Percentiles rank a stretch among this genome's conserved stretches.
Conservation (phyloP, 352 stramenopile species). For the Phytophthora podocarpi region DNA sequence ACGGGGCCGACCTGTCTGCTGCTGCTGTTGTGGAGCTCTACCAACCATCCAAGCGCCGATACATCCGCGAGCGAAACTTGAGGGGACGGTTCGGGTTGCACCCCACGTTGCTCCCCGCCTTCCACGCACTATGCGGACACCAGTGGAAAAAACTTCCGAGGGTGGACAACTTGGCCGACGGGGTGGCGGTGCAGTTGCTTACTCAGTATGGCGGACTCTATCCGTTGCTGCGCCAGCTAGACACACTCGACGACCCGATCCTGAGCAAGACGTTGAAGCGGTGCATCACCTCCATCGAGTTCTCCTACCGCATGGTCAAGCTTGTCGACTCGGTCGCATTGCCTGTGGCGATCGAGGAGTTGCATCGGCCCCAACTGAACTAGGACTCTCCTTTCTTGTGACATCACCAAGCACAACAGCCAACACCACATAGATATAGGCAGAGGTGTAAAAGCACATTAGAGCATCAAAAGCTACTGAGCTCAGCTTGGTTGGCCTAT, state of each 20-base stretch:
- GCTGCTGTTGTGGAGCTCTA: constrained; percentile 63
- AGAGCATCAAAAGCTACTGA: constrained; percentile 31
- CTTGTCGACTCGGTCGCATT: constrained; percentile 56
- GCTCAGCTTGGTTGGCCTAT: constrained; percentile 20
- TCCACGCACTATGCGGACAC: constrained; percentile 68
- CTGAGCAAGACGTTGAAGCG: constrained; percentile 73
- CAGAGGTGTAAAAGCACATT: constrained; percentile 30
- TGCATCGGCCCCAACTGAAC: constrained; percentile 45
- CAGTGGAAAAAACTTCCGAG: constrained; percentile 70
- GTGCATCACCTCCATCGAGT: constrained; percentile 75
- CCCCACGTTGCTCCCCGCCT: constrained; percentile 60
- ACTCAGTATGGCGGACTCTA: constrained; percentile 63
- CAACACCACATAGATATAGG: constrained; percentile 10
- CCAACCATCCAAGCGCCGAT: constrained; percentile 71
- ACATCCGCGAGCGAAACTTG: constrained; percentile 67
- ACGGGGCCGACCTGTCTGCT: background rate
- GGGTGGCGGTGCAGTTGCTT: constrained; percentile 66
- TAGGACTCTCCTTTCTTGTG: constrained; percentile 3
- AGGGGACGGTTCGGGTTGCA: constrained; percentile 60
- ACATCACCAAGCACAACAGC: background rate
- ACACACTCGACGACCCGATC: constrained; percentile 55
- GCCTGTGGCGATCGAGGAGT: constrained; percentile 53
- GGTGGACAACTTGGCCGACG: constrained; percentile 60
- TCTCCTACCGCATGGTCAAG: constrained; percentile 78
- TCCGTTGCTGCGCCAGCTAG: constrained; percentile 62